Conservation (phyloP, 2,329 filamentous ascomycete genomes). For the Orbilia oligospora region DNA sequence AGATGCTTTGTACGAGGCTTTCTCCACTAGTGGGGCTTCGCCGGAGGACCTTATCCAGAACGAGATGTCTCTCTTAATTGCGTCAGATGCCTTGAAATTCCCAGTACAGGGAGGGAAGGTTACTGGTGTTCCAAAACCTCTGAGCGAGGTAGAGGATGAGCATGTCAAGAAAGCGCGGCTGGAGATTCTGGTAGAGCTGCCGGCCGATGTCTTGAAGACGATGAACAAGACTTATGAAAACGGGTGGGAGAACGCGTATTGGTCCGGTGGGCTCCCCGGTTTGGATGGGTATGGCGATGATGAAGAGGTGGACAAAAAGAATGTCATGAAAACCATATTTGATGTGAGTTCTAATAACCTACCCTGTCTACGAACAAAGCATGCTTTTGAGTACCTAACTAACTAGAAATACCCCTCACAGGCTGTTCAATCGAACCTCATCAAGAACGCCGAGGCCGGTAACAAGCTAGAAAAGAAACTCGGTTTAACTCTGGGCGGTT, state of each 20-base stretch:
- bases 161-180: conserved; percentile 81
- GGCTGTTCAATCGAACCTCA: conserved; percentile 80
- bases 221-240: conserved; percentile 71
- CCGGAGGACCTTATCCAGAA: conserved; percentile 74
- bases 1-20: conserved; percentile 74
- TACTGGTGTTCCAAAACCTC: conserved; percentile 73
- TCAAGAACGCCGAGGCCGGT: conserved; percentile 81
- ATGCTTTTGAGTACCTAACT: neutral
- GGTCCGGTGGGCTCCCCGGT: conserved; percentile 78
- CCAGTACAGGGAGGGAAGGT: conserved; percentile 79
- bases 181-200: conserved; percentile 79
- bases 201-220: conserved; percentile 71
- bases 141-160: conserved; percentile 79
- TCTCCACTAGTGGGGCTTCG: conserved; percentile 75
- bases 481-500: conserved; percentile 87
- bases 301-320: conserved; percentile 77
- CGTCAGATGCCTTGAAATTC: conserved; percentile 82
- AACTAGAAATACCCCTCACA: conserved; percentile 64
- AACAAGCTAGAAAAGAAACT: conserved; percentile 96
- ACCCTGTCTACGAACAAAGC: neutral
- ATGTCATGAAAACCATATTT: conserved; percentile 78
- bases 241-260: conserved; percentile 69
- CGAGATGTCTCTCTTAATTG: conserved; percentile 84
- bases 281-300: conserved; percentile 85
- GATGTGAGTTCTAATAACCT: conserved; percentile 72